Conservation (phyloP, 1,284 basidiomycete species). For the Coniferiporia sulphurascens region DNA sequence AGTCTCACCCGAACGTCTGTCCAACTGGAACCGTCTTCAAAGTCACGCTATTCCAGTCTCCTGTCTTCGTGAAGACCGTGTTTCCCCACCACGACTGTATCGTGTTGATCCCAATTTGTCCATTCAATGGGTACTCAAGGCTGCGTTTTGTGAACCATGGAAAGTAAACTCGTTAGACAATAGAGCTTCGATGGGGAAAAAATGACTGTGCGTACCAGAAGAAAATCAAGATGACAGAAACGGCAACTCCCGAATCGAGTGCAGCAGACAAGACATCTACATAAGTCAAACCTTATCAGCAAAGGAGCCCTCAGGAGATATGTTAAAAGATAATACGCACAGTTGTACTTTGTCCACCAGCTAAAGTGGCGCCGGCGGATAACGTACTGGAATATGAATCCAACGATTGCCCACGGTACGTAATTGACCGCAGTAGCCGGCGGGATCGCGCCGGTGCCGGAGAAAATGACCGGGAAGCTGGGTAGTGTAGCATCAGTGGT, state of each 20-base stretch:
- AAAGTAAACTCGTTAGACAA: neutral
- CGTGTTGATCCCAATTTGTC: conserved; percentile 39
- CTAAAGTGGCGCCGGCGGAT: conserved; percentile 41
- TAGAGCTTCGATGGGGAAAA: neutral
- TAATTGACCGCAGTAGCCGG: conserved; percentile 38
- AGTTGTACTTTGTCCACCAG: conserved; percentile 52
- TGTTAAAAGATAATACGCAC: neutral
- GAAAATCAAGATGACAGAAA: conserved; percentile 48
- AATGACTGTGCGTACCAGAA: conserved; percentile 28
- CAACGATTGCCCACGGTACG: conserved; percentile 42
- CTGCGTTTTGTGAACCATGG: conserved; percentile 19
- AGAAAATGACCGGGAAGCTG: conserved; percentile 33
- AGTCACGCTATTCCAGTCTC: conserved; percentile 14
- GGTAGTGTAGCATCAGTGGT: neutral
- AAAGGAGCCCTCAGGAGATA: neutral
- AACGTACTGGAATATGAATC: conserved; percentile 61
- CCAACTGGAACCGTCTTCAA: conserved; percentile 20
- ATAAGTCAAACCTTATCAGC: neutral
- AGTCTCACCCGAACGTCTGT: conserved; percentile 17
- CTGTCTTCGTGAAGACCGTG: conserved; percentile 31
- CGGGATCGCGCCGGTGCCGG: conserved; percentile 37
- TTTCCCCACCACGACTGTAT: conserved; percentile 54
- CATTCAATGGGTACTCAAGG: conserved; percentile 40
- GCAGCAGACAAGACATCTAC: conserved; percentile 56
- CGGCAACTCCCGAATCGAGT: conserved; percentile 50